A percentile compares a stretch with the other conserved stretches of the same genome.
phyloP scores from a whole-genome alignment of 495 filamentous ascomycete genomes.

The Pyrenula massariospora region DNA sequence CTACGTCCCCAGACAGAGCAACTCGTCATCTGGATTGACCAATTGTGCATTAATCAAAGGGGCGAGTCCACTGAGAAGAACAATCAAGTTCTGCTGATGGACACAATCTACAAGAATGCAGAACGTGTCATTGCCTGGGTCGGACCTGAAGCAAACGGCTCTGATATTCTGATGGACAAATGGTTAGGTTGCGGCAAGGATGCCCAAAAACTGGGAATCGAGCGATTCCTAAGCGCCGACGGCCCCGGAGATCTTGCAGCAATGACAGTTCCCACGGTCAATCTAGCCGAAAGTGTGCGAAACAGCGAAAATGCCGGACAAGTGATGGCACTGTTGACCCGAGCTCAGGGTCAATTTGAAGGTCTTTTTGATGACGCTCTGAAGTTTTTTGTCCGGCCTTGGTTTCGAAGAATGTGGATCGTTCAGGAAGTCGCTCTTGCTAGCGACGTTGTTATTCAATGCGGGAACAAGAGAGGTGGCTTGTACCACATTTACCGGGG shows the following conservation, averaged over 20 bases:
- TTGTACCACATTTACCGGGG: not conserved
- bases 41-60: not conserved
- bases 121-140: not conserved
- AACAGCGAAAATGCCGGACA: not conserved
- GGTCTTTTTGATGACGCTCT: not conserved
- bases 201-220: not conserved
- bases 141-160: not conserved
- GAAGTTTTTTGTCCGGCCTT: constrained; percentile 7
- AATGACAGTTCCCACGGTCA: not conserved
- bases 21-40: not conserved
- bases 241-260: not conserved
- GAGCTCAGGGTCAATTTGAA: not conserved
- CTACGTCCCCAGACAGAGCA: not conserved
- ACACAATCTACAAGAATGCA: not conserved
- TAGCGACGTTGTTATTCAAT: not conserved
- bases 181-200: not conserved
- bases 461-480: not conserved
- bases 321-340: not conserved
- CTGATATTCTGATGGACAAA: not conserved
- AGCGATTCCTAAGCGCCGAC: not conserved
- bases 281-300: not conserved
- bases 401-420: constrained; percentile 15
- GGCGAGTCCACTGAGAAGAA: not conserved
- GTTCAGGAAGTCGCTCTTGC: constrained; percentile 12
- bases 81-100: not conserved